Percentiles rank a stretch among this genome's conserved stretches.
These are phyloP conservation scores for Fusarium sp. DNA, from an alignment of 2,329 filamentous ascomycete genomes.

Conservation along the genomic window DNA sequence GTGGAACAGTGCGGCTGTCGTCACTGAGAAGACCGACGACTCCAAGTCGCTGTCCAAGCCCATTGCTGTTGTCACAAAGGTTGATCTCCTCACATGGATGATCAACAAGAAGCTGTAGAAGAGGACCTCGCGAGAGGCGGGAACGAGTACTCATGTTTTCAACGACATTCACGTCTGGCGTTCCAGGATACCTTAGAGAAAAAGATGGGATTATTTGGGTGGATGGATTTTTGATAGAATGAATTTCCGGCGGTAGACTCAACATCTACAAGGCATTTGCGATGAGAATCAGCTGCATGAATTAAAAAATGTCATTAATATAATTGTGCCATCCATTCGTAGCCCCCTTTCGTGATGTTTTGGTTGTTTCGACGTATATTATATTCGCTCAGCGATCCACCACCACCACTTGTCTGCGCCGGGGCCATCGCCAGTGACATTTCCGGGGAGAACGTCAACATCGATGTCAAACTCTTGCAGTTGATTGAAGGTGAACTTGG, in stretches of 20 bases:
- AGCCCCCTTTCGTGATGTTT: not conserved
- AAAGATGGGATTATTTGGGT: constrained; percentile 34
- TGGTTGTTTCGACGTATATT: not conserved
- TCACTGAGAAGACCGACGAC: constrained; percentile 79
- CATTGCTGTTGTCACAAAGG: constrained; percentile 93
- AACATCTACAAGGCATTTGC: constrained; percentile 56
- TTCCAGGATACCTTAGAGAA: constrained; percentile 47
- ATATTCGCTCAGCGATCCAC: constrained; percentile 81
- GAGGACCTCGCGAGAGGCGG: constrained; percentile 38
- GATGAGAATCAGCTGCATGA: constrained; percentile 29
- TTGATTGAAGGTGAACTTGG: constrained; percentile 82
- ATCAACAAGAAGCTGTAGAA: constrained; percentile 70
- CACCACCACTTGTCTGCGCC: constrained; percentile 88
- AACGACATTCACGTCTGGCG: constrained; percentile 51
- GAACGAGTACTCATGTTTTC: constrained; percentile 53
- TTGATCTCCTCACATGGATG: constrained; percentile 94
- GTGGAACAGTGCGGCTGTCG: constrained; percentile 96
- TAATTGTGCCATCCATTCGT: constrained; percentile 29
- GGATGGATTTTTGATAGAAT: constrained; percentile 37
- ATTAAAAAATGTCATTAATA: constrained; percentile 48
- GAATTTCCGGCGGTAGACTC: constrained; percentile 55
- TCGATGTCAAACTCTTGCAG: constrained; percentile 86
- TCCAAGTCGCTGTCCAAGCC: constrained; percentile 76
- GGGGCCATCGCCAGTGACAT: constrained; percentile 73
- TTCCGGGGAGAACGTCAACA: constrained; percentile 83